Evolutionary conservation across 2,329 filamentous ascomycete genomes (phyloP), one percentile per base, ranked within the genome.

Genomic region (Penicillium crustosum): DNA sequence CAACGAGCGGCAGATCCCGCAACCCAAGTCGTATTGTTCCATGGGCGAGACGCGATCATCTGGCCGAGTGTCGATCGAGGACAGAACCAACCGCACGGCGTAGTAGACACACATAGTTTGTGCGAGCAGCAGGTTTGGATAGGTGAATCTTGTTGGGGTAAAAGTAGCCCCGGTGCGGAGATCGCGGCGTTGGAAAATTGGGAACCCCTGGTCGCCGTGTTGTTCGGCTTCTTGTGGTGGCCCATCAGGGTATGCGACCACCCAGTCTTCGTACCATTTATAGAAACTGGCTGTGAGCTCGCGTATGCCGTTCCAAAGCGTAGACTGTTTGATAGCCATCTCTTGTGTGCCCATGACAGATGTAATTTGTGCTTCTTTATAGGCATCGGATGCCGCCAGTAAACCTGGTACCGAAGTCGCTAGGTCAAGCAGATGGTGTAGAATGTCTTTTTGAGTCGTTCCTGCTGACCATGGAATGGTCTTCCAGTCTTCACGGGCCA

Each of bases 51-150:
- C 66, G 1, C 69, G 61, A 17, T 70, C 71, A 6, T 62, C 60
- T 3, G 69, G 67, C 21, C 73, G 66, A 1, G 61, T 66, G 45
- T 75, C 73, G n/a, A 70, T 63, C 1, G 69, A 66, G 2, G 73
- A 75, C 2, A 75, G 57, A 21, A 75, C 66, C 8, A 75, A 62
- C n/a, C 70, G 67, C 7, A 65, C 60, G 13, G 70, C 57, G 36
- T 70, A 74, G 51, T 75, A 75, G 2, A 75, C 49, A 53, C 69
- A 74, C 72, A 75, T 73, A 3, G 71, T 72, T 50, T 75, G 73
- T 23, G 72, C 67, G 25, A 75, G 63, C 9, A 72, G 68, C 10
- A 75, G 64, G 48, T 75, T 69, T 2, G 73, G 72, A 50, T 75
- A 75, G n/a, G 62, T 59, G 31, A 74, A 64, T 43, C 65, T 69